Evolutionary conservation across 352 stramenopile species (phyloP), one percentile per base, ranked within the genome.

Genomic region (Globisporangium cederbergense): DNA sequence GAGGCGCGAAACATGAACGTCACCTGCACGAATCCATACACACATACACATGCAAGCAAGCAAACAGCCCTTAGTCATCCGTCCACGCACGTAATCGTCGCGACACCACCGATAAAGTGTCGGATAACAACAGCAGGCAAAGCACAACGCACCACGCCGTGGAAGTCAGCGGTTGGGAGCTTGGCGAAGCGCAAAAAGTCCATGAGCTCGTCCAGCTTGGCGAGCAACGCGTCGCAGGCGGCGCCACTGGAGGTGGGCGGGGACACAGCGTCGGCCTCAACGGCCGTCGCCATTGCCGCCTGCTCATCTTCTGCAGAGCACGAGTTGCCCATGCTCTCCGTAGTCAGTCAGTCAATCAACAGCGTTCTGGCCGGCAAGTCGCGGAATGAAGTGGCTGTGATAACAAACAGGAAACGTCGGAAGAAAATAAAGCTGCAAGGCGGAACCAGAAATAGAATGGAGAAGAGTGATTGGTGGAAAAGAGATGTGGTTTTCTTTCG

Each of bases 161-260:
- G 73, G 65, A 92, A 95, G 13, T 77, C 62, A 22, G 72, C 71
- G 10, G 53, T 67, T 7, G 73, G 67, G 1, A 78, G 70, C 66
- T 70, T 78, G 16, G 83, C 64, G 58, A 91, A 95, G 71, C 76
- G 73, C 52, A 95, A 62, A 66, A 91, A 95, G 74, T 86, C 82
- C 83, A 95, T 95, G 57, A 95, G 78, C 62, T 95, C 86, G 42
- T 91, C 79, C 25, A 95, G 76, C 63, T 93, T 95, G 59, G 79
- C 83, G 70, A 91, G 62, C 18, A 93, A 72, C 43, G 73, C 75
- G 54, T 89, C 86, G 71, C 86, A 95, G n/a, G 59, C 25, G 11
- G 57, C 18, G 20, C 51, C 47, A 47, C 13, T 28, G 34, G 18
- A 14, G n/a, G 30, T 10, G 18, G 18, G 25, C 16, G 32, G 52